A percentile compares a stretch with the other conserved stretches of the same genome.
These are phyloP conservation scores for Phytopythium helicoides DNA, from an alignment of 352 stramenopile species.

Conservation along the genomic window DNA sequence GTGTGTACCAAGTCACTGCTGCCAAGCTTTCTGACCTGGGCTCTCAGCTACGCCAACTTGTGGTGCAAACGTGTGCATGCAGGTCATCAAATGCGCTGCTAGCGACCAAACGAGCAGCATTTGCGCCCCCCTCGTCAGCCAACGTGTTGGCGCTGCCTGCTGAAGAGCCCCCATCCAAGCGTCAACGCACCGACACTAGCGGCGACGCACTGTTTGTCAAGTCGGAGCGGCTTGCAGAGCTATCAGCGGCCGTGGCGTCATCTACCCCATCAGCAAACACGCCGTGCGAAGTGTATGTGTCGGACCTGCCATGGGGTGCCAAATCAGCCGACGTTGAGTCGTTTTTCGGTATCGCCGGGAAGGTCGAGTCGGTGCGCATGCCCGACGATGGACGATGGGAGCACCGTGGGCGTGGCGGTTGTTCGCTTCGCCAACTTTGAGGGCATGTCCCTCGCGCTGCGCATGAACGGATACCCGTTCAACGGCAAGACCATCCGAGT, in stretches of 20 bases:
- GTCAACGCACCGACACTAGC: slow-evolving; percentile 24
- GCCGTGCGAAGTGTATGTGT: slow-evolving; percentile 55
- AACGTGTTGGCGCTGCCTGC: slow-evolving; percentile 9
- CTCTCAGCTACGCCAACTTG: no score
- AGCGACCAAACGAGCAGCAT: slow-evolving; percentile 26
- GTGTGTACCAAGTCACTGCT: slow-evolving; percentile 19
- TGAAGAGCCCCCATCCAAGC: slow-evolving; percentile 30
- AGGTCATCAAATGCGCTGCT: slow-evolving; percentile 42
- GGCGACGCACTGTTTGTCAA: slow-evolving; percentile 38
- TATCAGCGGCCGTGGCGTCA: slow-evolving; percentile 11
- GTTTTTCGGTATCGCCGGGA: slow-evolving; percentile 60
- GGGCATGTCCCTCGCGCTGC: slow-evolving; percentile 46
- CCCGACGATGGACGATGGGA: slow-evolving; percentile 68
- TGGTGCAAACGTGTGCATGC: no score
- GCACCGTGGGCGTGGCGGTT: slow-evolving; percentile 64
- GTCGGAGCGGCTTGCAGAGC: slow-evolving; percentile 33
- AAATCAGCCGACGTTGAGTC: slow-evolving; percentile 48
- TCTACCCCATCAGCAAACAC: slow-evolving; percentile 7
- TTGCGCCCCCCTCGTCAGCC: slow-evolving; percentile 3
- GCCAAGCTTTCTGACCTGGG: neutral
- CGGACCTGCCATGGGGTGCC: slow-evolving; percentile 57
- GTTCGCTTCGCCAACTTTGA: slow-evolving; percentile 53
- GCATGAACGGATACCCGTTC: slow-evolving; percentile 70
- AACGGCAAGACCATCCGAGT: slow-evolving; percentile 68
- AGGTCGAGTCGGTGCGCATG: slow-evolving; percentile 57